A percentile compares a stretch with the other conserved stretches of the same genome.
These are phyloP conservation scores for Cryptococcus deneoformans DNA, from an alignment of 1,284 basidiomycete genomes.

Conservation along the genomic window DNA sequence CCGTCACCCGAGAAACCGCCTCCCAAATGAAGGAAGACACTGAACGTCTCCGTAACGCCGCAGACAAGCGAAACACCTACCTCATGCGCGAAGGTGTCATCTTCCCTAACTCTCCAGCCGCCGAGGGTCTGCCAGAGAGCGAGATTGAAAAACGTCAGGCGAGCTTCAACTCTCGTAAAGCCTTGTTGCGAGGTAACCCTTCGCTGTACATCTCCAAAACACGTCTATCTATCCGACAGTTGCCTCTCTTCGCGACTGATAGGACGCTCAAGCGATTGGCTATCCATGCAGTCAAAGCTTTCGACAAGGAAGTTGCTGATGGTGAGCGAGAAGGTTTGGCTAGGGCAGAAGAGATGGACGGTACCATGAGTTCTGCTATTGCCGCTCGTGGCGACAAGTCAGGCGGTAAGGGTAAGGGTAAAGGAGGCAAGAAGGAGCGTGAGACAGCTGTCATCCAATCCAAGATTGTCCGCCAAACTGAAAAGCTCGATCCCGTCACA, in stretches of 20 bases:
- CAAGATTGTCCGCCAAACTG: constrained; percentile 78
- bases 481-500: constrained; percentile 81
- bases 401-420: constrained; percentile 40
- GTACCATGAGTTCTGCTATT: constrained; percentile 45
- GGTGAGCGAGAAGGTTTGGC: constrained; percentile 63
- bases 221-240: constrained; percentile 86
- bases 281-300: constrained; percentile 72
- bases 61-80: constrained; percentile 95
- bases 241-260: constrained; percentile 87
- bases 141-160: constrained; percentile 77
- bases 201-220: constrained; percentile 92
- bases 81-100: constrained; percentile 91
- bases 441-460: constrained; percentile 67
- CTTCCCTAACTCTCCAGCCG: constrained; percentile 73
- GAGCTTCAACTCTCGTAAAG: constrained; percentile 77
- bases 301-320: constrained; percentile 72
- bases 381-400: constrained; percentile 40
- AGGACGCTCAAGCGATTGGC: constrained; percentile 84
- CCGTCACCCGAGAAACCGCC: constrained; percentile 87
- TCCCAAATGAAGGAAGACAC: constrained; percentile 80
- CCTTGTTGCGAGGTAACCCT: constrained; percentile 82
- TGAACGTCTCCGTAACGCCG: constrained; percentile 78
- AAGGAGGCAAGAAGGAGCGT: constrained; percentile 51
- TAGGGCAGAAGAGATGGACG: constrained; percentile 67
- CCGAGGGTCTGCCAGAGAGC: constrained; percentile 61